Base-by-base conservation (phyloP, 768 basidiomycete genomes). In the Suillus americanus region DNA sequence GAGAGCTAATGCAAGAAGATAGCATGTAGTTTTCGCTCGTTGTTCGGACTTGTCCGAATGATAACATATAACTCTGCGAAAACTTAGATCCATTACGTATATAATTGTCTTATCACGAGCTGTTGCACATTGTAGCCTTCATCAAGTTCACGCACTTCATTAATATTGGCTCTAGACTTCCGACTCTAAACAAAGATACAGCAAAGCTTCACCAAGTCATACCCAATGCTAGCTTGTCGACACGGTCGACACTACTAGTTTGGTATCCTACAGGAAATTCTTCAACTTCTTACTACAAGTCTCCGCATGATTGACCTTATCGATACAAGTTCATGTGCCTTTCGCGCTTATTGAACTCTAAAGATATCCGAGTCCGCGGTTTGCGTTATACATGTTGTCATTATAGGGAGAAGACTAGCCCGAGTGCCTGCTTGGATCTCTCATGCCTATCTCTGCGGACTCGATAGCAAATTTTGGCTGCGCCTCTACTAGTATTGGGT, bases 391-490 rank as follows among this genome's bases (percentile, higher is more conserved):
- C 48, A 25, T 50, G 13, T 13, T 41, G 28, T 4, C 9, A 10
- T 9, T 35, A 9, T 35, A 40, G 25, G 38, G 25, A 59, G 38
- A 59, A 59, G 25, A 28, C 25, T 41, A 6, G 13, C 18, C 57
- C 57, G 28, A 16, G 57, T 59, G 8, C 57, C 51, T 53, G 30
- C 23, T 56, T 50, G 38, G 46, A 60, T 53, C 65, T 66, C 66
- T 62, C 65, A 67, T 66, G 64, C 66, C 65, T 67, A 65, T 67
- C 64, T 66, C 6, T 51, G 23, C 14, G 25, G 4, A 54, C 9
- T 37, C 20, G 54, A 59, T 57, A 43, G 25, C 38, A 62, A 53
- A 33, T 59, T 40, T 20, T 30, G 38, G n/a, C 55, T 16, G 55
- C 35, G 23, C 14, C 16, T 38, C n/a, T 25, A 25, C 7, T 33